Evolutionary conservation across 179 eudicot genomes (phyloP), one percentile per base, ranked within the genome.

Genomic region (Beta macrorhiza): DNA sequence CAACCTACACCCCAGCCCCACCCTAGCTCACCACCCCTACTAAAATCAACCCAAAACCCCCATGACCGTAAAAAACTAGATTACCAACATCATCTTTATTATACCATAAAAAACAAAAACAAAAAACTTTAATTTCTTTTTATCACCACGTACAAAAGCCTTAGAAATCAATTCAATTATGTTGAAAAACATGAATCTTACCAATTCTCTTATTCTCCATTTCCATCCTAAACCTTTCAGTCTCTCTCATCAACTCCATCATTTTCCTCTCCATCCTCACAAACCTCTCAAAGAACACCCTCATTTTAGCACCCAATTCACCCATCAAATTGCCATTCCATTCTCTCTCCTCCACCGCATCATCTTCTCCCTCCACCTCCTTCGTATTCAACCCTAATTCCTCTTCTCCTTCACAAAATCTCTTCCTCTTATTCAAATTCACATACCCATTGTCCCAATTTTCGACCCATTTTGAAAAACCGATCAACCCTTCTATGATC

Each of bases 131-230:
- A 25, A 25, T 25, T 25, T 25, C 25, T 7, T 15, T 5, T 19
- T 3, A 74, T 81, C 70, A 76, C 79, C 76, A 37, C 80, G 25
- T 25, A 25, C 82, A 82, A 93, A 89, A 17, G 90, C 92, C 63
- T 79, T 87, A 4, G 80, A 69, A 56, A 93, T 92, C 62, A 89
- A 83, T 7, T 92, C 90, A 9, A 90, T 86, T 92, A 78, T 87
- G 82, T 63, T 91, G 94, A 7, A 92, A 86, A 42, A 87, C 87
- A 52, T 80, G 72, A 61, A 92, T 89, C 97, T 91, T 92, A 76
- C 91, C 89, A 84, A 87, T 86, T 82, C 89, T 85, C 90, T 88
- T 93, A 74, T 84, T 91, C 90, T 93, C 98, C 98, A 93, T 92
- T 81, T 93, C 94, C 90, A 89, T 84, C 72, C 89, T 70, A 55